Evolutionary conservation across 2,329 filamentous ascomycete species (phyloP).

Genomic region (Emmonsiellopsis sp.): DNA sequence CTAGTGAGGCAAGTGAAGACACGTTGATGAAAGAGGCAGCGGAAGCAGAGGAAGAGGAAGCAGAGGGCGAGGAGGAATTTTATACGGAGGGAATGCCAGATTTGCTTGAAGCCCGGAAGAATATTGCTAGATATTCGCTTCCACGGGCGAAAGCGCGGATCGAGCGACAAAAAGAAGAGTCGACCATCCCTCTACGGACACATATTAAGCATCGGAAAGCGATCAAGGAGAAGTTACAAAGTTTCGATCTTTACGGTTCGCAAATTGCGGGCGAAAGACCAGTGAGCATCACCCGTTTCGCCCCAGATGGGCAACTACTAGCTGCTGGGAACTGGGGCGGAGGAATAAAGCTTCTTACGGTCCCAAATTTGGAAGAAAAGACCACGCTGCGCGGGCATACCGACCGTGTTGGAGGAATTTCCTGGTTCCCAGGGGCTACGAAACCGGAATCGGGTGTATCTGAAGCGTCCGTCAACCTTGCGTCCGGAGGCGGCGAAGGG

Average conservation of each 20-base stretch:
- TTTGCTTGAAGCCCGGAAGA: conserved; percentile 64
- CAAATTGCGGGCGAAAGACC: conserved; percentile 88
- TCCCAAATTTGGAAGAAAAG: conserved; percentile 73
- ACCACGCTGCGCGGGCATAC: conserved; percentile 72
- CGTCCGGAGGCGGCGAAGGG: conserved; percentile 82
- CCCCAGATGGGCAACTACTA: conserved; percentile 72
- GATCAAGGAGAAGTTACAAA: conserved; percentile 71
- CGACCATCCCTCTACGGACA: conserved; percentile 72
- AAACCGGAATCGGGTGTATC: conserved; percentile 63
- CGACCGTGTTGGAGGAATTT: conserved; percentile 79
- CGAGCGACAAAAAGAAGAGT: conserved; percentile 68
- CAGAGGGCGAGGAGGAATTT: conserved; percentile 83
- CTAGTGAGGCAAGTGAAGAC: conserved; percentile 46
- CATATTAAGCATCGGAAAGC: conserved; percentile 89
- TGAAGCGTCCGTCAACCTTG: conserved; percentile 67
- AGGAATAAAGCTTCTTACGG: conserved; percentile 73
- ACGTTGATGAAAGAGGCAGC: conserved; percentile 45
- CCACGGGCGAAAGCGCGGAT: conserved; percentile 71
- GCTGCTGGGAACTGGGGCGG: conserved; percentile 92
- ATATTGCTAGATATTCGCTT: conserved; percentile 75
- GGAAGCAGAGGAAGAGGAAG: conserved; percentile 48
- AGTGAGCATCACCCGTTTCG: conserved; percentile 83
- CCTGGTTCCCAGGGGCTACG: conserved; percentile 82
- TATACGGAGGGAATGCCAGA: conserved; percentile 75
- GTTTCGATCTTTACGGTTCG: conserved; percentile 84